phyloP scores from a whole-genome alignment of 305 asterid genomes.

The Fraxinus angustifolia region DNA sequence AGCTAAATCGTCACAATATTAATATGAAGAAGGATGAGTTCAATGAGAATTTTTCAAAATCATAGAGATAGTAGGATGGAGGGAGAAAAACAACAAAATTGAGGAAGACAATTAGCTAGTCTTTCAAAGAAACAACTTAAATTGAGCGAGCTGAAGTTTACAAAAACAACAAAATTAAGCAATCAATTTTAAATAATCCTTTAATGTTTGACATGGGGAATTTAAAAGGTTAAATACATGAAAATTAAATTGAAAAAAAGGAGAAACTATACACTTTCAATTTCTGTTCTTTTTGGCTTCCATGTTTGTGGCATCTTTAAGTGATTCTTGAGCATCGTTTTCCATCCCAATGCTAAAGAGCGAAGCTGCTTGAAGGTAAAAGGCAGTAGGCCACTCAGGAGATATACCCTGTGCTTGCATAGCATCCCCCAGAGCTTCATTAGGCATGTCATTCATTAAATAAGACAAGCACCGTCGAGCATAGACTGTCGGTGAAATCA shows the following conservation, averaged over 20 bases:
- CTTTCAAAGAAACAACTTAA: slow-evolving; percentile 26
- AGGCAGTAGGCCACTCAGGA: slow-evolving; percentile 78
- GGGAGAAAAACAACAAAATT: background rate
- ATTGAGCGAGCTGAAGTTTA: slow-evolving; percentile 5
- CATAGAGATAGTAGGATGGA: background rate
- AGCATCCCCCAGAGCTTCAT: slow-evolving; percentile 74
- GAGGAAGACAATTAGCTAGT: slow-evolving; percentile 10
- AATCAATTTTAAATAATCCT: slow-evolving; percentile 25
- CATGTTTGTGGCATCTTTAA: slow-evolving; percentile 67
- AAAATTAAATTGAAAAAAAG: slow-evolving; percentile 10
- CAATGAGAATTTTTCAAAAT: too few relatives aligned
- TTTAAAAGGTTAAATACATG: slow-evolving; percentile 33
- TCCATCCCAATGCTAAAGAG: slow-evolving; percentile 74
- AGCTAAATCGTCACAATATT: background rate
- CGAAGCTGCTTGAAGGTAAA: slow-evolving; percentile 73
- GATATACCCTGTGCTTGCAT: slow-evolving; percentile 72
- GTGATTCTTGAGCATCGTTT: slow-evolving; percentile 73
- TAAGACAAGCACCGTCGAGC: slow-evolving; percentile 70
- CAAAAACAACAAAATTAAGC: slow-evolving; percentile 22
- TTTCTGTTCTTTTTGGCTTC: slow-evolving; percentile 57
- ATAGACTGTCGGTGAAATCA: slow-evolving; percentile 76
- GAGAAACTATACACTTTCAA: slow-evolving; percentile 42
- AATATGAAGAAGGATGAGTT: background rate
- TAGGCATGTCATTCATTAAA: slow-evolving; percentile 69
- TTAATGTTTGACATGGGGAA: slow-evolving; percentile 15